Percentiles rank a stretch among this genome's conserved stretches.
These are phyloP conservation scores for Ogataea ramenticola DNA, from an alignment of 805 yeast genomes.

Conservation along the genomic window DNA sequence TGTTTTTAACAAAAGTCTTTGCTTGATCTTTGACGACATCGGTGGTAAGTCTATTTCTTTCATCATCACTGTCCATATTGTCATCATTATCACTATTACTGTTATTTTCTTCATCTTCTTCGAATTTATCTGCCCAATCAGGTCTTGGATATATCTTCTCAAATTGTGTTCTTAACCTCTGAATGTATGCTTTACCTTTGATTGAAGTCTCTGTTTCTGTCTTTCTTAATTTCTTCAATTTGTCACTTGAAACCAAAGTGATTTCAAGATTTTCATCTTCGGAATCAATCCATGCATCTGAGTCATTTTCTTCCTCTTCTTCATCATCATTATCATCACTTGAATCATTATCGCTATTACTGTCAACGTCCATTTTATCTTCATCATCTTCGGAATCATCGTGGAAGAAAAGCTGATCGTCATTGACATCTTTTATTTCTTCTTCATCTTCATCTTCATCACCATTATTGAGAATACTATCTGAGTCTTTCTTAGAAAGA, in stretches of 20 bases:
- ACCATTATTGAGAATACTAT: constrained; percentile 21
- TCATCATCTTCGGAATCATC: constrained; percentile 36
- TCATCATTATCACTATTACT: constrained; percentile 9
- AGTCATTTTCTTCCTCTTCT: constrained; percentile 21
- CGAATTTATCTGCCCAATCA: constrained; percentile 61
- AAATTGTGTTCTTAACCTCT: constrained; percentile 50
- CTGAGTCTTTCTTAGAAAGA: constrained; percentile 32
- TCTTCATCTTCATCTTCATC: constrained; percentile 24
- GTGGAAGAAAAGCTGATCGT: constrained; percentile 46
- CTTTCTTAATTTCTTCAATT: constrained; percentile 64
- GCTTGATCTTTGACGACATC: background rate
- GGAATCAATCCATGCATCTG: constrained; percentile 77
- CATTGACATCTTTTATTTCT: constrained; percentile 28
- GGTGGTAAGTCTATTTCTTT: background rate
- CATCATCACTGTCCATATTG: constrained; percentile 11
- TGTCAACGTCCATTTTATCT: constrained; percentile 19
- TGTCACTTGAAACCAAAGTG: constrained; percentile 51
- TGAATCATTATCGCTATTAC: constrained; percentile 16
- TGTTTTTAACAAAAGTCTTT: constrained; percentile 11
- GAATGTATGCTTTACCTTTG: constrained; percentile 26
- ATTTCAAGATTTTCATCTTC: constrained; percentile 76
- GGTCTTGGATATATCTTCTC: constrained; percentile 76
- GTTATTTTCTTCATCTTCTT: constrained; percentile 44
- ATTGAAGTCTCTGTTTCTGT: constrained; percentile 31
- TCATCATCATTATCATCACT: constrained; percentile 27